Evolutionary conservation across 768 basidiomycete species (phyloP).

Genomic region (Termitomyces sp.): DNA sequence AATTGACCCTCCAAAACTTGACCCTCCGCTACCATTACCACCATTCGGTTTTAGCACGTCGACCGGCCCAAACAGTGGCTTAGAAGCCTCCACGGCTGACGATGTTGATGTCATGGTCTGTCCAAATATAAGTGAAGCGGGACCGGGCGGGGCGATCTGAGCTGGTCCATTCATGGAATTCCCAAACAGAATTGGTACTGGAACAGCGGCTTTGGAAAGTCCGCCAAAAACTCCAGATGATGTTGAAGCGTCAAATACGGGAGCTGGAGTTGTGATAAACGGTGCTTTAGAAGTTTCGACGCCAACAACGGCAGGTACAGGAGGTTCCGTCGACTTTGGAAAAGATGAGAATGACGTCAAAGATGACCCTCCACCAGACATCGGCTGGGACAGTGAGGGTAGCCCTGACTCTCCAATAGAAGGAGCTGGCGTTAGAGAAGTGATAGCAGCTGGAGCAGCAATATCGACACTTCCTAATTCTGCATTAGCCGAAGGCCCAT

Average conservation of each 20-base stretch:
- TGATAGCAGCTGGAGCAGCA: background rate
- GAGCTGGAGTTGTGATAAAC: slow-evolving; percentile 13
- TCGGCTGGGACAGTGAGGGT: background rate
- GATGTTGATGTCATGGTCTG: slow-evolving; percentile 8
- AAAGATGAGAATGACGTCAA: slow-evolving; percentile 3
- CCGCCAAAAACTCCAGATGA: slow-evolving; percentile 1
- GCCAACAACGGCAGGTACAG: background rate
- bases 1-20: background rate
- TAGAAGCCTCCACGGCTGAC: slow-evolving; percentile 23
- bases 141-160: slow-evolving; percentile 15
- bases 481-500: background rate
- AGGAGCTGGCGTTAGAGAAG: background rate
- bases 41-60: slow-evolving; percentile 40
- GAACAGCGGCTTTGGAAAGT: background rate
- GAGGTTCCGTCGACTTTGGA: slow-evolving; percentile 3
- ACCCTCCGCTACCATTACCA: slow-evolving; percentile 3
- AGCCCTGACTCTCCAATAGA: background rate
- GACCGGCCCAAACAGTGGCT: slow-evolving; percentile 27
- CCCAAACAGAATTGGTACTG: background rate
- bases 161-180: slow-evolving; percentile 2
- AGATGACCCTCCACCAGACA: background rate
- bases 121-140: slow-evolving; percentile 24
- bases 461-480: background rate
- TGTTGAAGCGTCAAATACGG: background rate
- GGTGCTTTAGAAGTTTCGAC: background rate